phyloP scores from a whole-genome alignment of 2,329 filamentous ascomycete genomes.

The Penicillium sp. region DNA sequence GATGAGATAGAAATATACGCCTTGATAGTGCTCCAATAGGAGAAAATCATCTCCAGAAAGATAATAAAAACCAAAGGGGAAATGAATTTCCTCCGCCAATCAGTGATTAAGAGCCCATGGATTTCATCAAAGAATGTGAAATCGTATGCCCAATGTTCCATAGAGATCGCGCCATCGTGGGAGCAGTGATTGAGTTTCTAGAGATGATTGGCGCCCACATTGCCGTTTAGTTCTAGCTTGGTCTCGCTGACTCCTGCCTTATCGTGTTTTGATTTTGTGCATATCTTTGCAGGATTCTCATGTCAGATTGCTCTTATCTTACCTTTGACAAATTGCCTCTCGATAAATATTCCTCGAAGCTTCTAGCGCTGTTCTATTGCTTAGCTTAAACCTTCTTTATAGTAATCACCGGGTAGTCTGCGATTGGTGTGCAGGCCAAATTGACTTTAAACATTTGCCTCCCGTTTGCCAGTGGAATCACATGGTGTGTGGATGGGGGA shows the following conservation, averaged over 20 bases:
- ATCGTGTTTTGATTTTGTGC: background rate
- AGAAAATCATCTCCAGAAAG: background rate
- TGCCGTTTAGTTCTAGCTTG: background rate
- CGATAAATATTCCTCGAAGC: background rate
- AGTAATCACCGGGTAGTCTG: background rate
- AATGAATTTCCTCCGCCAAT: background rate
- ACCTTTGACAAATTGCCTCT: background rate
- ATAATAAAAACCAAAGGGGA: background rate
- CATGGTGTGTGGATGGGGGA: background rate
- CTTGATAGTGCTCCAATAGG: background rate
- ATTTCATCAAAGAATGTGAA: background rate
- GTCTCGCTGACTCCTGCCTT: conserved; percentile 3
- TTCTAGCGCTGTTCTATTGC: background rate
- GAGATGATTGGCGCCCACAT: background rate
- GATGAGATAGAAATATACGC: background rate
- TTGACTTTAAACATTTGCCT: conserved; percentile 1
- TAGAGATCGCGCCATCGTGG: background rate
- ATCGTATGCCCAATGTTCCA: background rate
- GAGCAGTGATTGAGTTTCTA: background rate
- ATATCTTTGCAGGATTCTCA: background rate
- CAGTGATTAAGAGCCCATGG: background rate
- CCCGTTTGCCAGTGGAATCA: background rate
- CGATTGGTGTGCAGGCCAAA: background rate
- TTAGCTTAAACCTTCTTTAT: conserved; percentile 1
- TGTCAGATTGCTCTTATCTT: conserved; percentile 10